These are phyloP conservation scores for Debaryomyces psychrophilus DNA, from an alignment of 1,139 yeast genomes.

Conservation along the genomic window DNA sequence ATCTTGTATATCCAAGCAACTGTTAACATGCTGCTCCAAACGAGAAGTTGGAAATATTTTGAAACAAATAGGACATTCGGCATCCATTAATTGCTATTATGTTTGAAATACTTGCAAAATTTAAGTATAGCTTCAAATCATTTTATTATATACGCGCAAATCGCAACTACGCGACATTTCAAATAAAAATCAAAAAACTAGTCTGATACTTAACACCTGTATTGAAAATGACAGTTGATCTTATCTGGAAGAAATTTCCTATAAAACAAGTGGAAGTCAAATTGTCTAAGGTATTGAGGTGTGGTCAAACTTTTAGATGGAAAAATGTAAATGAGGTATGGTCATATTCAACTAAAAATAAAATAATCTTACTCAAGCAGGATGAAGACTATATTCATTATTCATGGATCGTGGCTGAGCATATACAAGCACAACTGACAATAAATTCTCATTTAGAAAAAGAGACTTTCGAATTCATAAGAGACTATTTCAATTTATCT, in stretches of 20 bases:
- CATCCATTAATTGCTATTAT: conserved; percentile 12
- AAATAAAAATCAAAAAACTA: background rate
- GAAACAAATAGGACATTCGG: conserved; percentile 42
- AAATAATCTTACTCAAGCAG: conserved; percentile 57
- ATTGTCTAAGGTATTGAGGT: conserved; percentile 71
- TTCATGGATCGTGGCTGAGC: conserved; percentile 29
- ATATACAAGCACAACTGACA: background rate
- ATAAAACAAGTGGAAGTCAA: conserved; percentile 51
- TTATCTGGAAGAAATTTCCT: conserved; percentile 30
- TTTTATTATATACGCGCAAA: background rate
- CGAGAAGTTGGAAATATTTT: conserved; percentile 25
- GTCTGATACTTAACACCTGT: background rate
- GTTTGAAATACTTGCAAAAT: too few species aligned
- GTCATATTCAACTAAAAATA: conserved; percentile 57
- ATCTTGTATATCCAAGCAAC: conserved; percentile 32
- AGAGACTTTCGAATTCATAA: conserved; percentile 50
- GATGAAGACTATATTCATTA: conserved; percentile 36
- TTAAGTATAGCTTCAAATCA: too few species aligned
- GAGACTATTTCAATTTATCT: conserved; percentile 71
- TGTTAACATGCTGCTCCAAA: conserved; percentile 47
- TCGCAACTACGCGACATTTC: background rate
- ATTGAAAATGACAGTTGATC: conserved; percentile 26
- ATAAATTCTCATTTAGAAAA: conserved; percentile 12
- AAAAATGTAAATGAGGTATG: conserved; percentile 59
- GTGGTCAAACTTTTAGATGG: conserved; percentile 89